Conservation (phyloP, 257 asterid genomes). For the Solanum appendiculatum region DNA sequence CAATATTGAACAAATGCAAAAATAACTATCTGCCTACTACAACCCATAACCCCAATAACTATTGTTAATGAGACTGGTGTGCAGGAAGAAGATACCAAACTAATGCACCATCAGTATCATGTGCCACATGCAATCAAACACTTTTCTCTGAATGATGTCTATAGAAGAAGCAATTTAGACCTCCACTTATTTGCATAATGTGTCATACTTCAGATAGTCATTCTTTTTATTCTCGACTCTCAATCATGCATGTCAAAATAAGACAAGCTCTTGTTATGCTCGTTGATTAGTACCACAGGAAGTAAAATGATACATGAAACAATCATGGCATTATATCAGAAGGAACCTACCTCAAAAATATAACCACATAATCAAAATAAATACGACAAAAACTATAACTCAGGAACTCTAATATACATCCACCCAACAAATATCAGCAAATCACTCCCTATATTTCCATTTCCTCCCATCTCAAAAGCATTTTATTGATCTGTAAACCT, state of each 20-base stretch:
- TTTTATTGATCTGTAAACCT: background rate
- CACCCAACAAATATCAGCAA: background rate
- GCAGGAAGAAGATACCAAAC: background rate
- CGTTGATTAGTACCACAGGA: background rate
- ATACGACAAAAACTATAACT: background rate
- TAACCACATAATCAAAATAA: background rate
- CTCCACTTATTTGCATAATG: background rate
- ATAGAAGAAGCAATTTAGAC: background rate
- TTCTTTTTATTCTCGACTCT: background rate
- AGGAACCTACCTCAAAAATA: background rate
- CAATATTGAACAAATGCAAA: background rate
- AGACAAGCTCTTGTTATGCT: background rate
- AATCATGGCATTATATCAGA: background rate
- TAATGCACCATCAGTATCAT: background rate
- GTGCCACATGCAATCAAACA: background rate
- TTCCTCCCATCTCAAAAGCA: background rate
- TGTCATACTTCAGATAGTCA: background rate
- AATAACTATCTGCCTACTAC: background rate
- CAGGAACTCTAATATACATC: background rate
- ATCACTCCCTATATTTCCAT: background rate
- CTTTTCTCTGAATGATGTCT: background rate
- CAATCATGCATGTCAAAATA: background rate
- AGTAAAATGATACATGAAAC: background rate
- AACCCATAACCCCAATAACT: background rate
- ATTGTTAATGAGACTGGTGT: background rate